These are phyloP conservation scores for Colletotrichum sublineola DNA, from an alignment of 2,329 filamentous ascomycete species.

Conservation along the genomic window DNA sequence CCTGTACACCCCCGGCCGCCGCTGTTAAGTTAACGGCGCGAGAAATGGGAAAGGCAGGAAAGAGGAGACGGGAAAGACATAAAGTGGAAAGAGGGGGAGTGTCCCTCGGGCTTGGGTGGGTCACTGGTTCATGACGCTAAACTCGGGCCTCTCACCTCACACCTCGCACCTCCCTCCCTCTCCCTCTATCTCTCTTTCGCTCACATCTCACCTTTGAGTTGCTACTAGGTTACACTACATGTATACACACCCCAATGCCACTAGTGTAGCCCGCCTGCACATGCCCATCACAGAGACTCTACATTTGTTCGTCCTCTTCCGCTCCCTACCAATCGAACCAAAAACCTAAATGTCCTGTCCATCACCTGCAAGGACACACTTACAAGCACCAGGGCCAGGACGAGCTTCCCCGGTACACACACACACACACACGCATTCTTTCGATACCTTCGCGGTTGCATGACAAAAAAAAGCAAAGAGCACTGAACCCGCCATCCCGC, in stretches of 20 bases:
- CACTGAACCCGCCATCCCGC: slow-evolving; percentile 25
- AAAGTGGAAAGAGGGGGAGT: slow-evolving; percentile 29
- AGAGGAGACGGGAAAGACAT: slow-evolving; percentile 2
- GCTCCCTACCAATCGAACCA: slow-evolving; percentile 18
- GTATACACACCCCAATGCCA: slow-evolving; percentile 11
- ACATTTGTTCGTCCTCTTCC: not conserved
- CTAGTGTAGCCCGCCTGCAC: slow-evolving; percentile 4
- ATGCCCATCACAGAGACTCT: slow-evolving; percentile 23
- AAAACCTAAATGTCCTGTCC: slow-evolving; percentile 29
- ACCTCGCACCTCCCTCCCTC: not conserved
- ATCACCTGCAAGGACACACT: slow-evolving; percentile 39
- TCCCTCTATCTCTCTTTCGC: not conserved
- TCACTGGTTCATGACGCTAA: slow-evolving; percentile 18
- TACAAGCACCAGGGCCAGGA: slow-evolving; percentile 34
- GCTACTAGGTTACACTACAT: not conserved
- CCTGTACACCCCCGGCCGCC: slow-evolving; percentile 16
- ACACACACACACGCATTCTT: slow-evolving; percentile 22
- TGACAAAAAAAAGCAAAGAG: slow-evolving; percentile 14
- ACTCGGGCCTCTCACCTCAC: slow-evolving; percentile 38
- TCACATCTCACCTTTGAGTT: slow-evolving; percentile 14
- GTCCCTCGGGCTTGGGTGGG: no score
- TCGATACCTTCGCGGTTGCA: slow-evolving; percentile 20
- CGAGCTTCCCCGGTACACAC: slow-evolving; percentile 40
- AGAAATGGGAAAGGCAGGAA: slow-evolving; percentile 18
- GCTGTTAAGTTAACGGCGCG: slow-evolving; percentile 25